These are phyloP conservation scores for Thielaviopsis euricoi DNA, from an alignment of 2,329 filamentous ascomycete species.

Conservation along the genomic window DNA sequence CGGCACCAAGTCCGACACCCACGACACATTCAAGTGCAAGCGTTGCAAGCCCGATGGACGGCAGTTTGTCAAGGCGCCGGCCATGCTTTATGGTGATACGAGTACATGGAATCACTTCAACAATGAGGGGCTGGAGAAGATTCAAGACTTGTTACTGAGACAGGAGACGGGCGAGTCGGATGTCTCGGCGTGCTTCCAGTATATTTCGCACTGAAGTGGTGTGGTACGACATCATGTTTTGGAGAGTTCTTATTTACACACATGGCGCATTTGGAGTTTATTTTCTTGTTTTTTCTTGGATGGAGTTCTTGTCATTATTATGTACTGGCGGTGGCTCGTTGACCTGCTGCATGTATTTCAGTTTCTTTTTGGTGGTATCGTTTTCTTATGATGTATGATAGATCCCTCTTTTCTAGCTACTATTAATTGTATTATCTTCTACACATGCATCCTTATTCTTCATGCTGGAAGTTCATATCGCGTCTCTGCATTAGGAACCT, in stretches of 20 bases:
- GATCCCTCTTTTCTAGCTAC: neutral
- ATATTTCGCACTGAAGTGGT: conserved; percentile 63
- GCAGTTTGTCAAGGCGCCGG: conserved; percentile 78
- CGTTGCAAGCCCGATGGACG: conserved; percentile 75
- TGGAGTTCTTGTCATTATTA: neutral
- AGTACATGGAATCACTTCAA: conserved; percentile 99
- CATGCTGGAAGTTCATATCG: conserved; percentile 4
- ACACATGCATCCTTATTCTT: neutral
- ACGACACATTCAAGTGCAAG: conserved; percentile 98
- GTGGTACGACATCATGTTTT: conserved; percentile 3
- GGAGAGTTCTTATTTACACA: no score
- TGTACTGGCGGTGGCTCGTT: neutral
- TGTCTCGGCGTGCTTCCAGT: conserved; percentile 94
- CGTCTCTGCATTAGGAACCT: neutral
- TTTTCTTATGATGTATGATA: neutral
- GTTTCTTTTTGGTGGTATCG: neutral
- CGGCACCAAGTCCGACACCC: conserved; percentile 78
- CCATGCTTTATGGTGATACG: conserved; percentile 93
- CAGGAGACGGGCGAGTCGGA: conserved; percentile 67
- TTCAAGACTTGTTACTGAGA: conserved; percentile 78
- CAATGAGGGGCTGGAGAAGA: conserved; percentile 57
- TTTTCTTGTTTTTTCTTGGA: neutral
- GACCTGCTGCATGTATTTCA: neutral
- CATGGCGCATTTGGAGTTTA: no score
- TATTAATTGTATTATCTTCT: neutral